Conservation (phyloP, 352 stramenopile species). For the Pythium guiyangense region DNA sequence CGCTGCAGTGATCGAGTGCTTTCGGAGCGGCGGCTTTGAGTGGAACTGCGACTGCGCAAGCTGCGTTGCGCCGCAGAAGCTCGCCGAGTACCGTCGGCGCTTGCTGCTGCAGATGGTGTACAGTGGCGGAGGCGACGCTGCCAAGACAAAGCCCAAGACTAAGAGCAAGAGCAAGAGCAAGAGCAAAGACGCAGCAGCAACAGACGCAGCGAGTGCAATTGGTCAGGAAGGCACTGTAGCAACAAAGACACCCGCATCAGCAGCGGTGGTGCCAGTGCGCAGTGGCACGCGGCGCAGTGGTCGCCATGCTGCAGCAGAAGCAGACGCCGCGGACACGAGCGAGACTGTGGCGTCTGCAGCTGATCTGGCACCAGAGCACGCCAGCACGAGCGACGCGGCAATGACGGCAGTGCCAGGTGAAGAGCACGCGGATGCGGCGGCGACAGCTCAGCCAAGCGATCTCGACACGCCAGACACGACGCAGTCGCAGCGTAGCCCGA, state of each 20-base stretch:
- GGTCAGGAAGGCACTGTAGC: background rate
- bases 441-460: background rate
- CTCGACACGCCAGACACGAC: no score
- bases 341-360: background rate
- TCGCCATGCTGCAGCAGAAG: background rate
- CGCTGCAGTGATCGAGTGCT: conserved; percentile 39
- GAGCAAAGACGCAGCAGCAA: background rate
- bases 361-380: background rate
- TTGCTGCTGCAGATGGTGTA: conserved; percentile 45
- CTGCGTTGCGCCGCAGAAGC: conserved; percentile 29
- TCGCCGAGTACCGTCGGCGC: conserved; percentile 24
- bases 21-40: conserved; percentile 23
- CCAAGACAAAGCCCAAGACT: background rate
- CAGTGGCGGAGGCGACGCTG: conserved; percentile 19
- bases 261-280: conserved; percentile 1
- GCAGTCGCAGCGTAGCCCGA: no score
- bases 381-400: background rate
- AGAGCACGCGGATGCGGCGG: background rate
- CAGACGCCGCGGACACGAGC: background rate
- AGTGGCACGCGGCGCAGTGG: background rate
- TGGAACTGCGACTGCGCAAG: conserved; percentile 39
- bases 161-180: background rate
- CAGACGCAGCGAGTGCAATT: background rate
- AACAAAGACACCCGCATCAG: background rate
- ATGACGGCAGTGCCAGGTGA: background rate